Conservation (phyloP, 257 asterid species). For the Forsythia viridissima region DNA sequence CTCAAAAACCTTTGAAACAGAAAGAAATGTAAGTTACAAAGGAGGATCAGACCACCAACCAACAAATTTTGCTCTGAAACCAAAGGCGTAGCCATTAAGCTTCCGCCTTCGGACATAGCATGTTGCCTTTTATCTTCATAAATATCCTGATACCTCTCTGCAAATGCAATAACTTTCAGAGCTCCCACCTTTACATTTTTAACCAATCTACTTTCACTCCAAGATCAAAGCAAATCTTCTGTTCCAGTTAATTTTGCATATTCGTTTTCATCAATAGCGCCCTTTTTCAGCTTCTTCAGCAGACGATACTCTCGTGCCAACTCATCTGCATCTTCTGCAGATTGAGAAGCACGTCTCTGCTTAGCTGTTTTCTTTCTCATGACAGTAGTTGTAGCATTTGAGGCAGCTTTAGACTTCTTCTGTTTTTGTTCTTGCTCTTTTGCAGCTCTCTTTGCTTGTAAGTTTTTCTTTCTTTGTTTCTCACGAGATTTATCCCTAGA, state of each 20-base stretch:
- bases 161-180: too few relatives aligned
- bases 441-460: conserved; percentile 56
- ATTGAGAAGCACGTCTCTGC: conserved; percentile 80
- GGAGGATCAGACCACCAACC: too few relatives aligned
- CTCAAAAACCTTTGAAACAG: too few relatives aligned
- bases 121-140: too few relatives aligned
- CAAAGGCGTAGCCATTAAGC: too few relatives aligned
- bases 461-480: conserved; percentile 84
- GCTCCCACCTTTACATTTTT: too few relatives aligned
- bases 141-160: too few relatives aligned
- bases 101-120: too few relatives aligned
- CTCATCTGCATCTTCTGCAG: conserved; percentile 85
- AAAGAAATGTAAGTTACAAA: too few relatives aligned
- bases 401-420: conserved; percentile 40
- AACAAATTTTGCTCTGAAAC: too few relatives aligned
- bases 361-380: conserved; percentile 79
- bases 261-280: conserved; percentile 65
- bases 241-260: conserved; percentile 83
- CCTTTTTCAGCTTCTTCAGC: conserved; percentile 75
- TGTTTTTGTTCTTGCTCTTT: conserved; percentile 43
- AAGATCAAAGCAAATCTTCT: conserved; percentile 50
- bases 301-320: conserved; percentile 63
- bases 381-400: conserved; percentile 36
- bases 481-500: conserved; percentile 86
- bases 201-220: too few relatives aligned